phyloP scores from a whole-genome alignment of 139 green algal genomes.

The Chlamydomonas sphaeroides region DNA sequence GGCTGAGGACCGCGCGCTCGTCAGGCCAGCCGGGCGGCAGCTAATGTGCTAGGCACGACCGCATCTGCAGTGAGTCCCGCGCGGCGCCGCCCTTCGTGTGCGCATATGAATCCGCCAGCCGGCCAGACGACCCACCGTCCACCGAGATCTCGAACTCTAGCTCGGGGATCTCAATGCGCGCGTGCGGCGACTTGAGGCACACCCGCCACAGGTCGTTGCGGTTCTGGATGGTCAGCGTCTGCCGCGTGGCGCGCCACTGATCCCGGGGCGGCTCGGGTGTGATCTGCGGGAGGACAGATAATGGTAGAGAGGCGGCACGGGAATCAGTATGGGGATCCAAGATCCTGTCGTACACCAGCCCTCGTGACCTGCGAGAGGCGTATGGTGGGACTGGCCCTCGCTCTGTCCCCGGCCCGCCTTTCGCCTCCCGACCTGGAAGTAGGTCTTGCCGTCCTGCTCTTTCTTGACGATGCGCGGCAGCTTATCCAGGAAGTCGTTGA shows the following conservation, averaged over 20 bases:
- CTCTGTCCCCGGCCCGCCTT: no score
- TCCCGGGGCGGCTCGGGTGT: slow-evolving; percentile 54
- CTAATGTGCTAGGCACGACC: no score
- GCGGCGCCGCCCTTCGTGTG: no score
- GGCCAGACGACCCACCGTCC: slow-evolving; percentile 29
- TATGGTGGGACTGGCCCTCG: no score
- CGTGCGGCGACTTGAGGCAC: slow-evolving; percentile 60
- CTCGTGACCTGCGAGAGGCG: no score
- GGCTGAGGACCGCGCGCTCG: no score
- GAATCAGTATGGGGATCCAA: no score
- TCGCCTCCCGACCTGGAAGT: slow-evolving; percentile 39
- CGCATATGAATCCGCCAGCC: not conserved
- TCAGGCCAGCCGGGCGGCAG: no score
- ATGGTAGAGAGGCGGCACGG: no score
- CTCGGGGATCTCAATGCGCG: slow-evolving; percentile 70
- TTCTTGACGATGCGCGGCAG: slow-evolving; percentile 69
- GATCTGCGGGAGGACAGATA: slow-evolving; percentile 40
- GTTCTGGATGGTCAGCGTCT: slow-evolving; percentile 53
- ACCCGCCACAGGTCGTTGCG: slow-evolving; percentile 62
- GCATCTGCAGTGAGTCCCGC: no score
- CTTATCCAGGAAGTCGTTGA: slow-evolving; percentile 64
- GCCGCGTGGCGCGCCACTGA: slow-evolving; percentile 57
- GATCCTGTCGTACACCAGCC: no score
- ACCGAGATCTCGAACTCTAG: slow-evolving; percentile 75
- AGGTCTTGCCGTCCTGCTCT: slow-evolving; percentile 38